phyloP scores from a whole-genome alignment of 805 yeast species.

The Pichia membranifaciens region DNA sequence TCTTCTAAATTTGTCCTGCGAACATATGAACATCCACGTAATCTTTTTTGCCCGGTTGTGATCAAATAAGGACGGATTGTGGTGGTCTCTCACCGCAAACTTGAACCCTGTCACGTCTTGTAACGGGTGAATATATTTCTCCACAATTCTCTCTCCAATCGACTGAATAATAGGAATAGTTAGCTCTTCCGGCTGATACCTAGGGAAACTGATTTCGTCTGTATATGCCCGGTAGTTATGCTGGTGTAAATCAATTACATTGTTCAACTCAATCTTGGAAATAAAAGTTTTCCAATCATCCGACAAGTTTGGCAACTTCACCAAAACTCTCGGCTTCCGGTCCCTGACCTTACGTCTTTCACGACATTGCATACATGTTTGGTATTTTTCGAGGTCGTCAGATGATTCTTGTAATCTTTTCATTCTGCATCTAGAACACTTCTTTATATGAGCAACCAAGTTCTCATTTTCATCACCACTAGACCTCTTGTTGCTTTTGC shows the following conservation, averaged over 20 bases:
- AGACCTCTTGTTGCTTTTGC: background rate
- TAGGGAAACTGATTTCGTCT: constrained; percentile 28
- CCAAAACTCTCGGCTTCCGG: constrained; percentile 24
- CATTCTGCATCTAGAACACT: constrained; percentile 41
- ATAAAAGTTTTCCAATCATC: constrained; percentile 32
- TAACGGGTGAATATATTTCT: constrained; percentile 35
- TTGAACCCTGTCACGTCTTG: constrained; percentile 37
- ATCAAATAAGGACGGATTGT: constrained; percentile 30
- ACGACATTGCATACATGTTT: constrained; percentile 38
- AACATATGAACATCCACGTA: constrained; percentile 40
- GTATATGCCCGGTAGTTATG: constrained; percentile 32
- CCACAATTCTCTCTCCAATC: constrained; percentile 32
- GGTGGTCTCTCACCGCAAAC: constrained; percentile 41
- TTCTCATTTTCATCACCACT: background rate
- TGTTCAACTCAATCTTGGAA: constrained; percentile 31
- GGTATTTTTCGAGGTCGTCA: constrained; percentile 33
- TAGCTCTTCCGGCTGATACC: constrained; percentile 31
- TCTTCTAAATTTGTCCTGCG: constrained; percentile 38
- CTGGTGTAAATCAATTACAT: constrained; percentile 31
- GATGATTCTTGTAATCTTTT: constrained; percentile 32
- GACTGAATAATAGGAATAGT: constrained; percentile 29
- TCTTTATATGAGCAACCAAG: constrained; percentile 21
- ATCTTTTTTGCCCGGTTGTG: constrained; percentile 34
- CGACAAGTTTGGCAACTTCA: constrained; percentile 31
- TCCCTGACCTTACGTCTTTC: constrained; percentile 34